Evolutionary conservation across 768 basidiomycete species (phyloP).

Genomic region (Pisolithus microcarpus): DNA sequence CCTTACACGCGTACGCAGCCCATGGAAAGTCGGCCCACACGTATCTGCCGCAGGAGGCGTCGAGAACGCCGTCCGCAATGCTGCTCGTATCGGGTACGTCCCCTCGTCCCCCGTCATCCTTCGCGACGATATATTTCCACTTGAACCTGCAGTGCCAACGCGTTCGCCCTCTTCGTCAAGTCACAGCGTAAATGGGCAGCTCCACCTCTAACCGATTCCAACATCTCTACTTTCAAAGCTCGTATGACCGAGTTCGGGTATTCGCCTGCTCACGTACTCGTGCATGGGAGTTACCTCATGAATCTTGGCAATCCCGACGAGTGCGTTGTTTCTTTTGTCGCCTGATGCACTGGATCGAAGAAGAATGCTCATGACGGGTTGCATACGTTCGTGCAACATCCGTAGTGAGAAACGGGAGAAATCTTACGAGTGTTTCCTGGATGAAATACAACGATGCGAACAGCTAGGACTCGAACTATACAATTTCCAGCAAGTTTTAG

Average conservation of each 20-base stretch:
- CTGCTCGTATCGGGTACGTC: conserved; percentile 58
- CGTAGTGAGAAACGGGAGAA: conserved; percentile 58
- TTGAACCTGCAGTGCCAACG: conserved; percentile 51
- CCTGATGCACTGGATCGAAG: neutral
- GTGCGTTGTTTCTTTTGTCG: conserved; percentile 32
- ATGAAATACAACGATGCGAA: conserved; percentile 75
- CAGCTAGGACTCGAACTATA: conserved; percentile 65
- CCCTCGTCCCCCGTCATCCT: neutral
- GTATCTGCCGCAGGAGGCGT: conserved; percentile 78
- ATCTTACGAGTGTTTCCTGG: conserved; percentile 73
- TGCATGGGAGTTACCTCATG: conserved; percentile 81
- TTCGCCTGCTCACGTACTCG: conserved; percentile 54
- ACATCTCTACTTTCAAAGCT: conserved; percentile 51
- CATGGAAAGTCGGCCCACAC: conserved; percentile 78
- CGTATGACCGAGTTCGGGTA: conserved; percentile 60
- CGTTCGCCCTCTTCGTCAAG: conserved; percentile 80
- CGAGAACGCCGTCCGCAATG: conserved; percentile 64
- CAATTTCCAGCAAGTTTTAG: conserved; percentile 74
- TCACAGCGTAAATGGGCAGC: conserved; percentile 78
- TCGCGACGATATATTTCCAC: too few species aligned
- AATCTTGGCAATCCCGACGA: conserved; percentile 76
- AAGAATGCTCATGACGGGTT: too few species aligned
- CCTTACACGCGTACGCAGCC: conserved; percentile 23
- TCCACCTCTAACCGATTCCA: conserved; percentile 46
- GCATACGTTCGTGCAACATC: neutral